Conservation (phyloP, 176 grass and related monocot species). For the Cenchrus fungigraminus region DNA sequence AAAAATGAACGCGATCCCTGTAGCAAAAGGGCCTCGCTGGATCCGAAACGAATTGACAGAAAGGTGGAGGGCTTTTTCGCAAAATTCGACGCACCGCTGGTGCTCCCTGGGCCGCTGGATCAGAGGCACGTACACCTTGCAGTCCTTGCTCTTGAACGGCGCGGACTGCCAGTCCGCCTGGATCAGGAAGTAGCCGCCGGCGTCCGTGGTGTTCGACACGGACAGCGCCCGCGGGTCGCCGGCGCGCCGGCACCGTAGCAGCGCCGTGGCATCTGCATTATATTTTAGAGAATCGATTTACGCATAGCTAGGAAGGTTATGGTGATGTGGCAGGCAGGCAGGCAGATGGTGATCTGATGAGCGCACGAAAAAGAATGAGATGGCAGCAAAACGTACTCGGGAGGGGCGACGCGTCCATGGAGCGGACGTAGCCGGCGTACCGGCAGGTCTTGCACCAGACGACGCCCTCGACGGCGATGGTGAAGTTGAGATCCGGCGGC, state of each 20-base stretch:
- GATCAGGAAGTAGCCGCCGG: conserved; percentile 61
- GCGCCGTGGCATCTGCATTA: conserved; percentile 46
- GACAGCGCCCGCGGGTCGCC: conserved; percentile 20
- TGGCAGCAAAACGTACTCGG: conserved; percentile 2
- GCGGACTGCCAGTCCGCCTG: conserved; percentile 48
- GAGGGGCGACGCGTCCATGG: conserved; percentile 48
- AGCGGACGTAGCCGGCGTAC: conserved; percentile 30
- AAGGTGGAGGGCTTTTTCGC: too few species aligned
- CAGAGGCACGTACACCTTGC: conserved; percentile 45
- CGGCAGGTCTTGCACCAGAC: conserved; percentile 53
- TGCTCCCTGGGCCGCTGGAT: too few species aligned
- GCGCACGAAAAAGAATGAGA: background rate
- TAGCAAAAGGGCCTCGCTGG: too few species aligned
- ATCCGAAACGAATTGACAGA: too few species aligned
- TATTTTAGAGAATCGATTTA: background rate
- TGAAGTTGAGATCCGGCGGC: conserved; percentile 50
- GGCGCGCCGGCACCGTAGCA: conserved; percentile 53
- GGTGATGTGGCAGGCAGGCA: too few species aligned
- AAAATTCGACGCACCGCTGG: too few species aligned
- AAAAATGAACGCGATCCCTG: too few species aligned
- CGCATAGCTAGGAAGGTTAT: too few species aligned
- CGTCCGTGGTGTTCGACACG: conserved; percentile 40
- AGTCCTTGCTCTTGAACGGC: conserved; percentile 57
- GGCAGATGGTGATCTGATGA: background rate
- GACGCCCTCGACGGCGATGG: conserved; percentile 45